Evolutionary conservation across 2,329 filamentous ascomycete genomes (phyloP).

Genomic region (Pseudogymnoascus sp.): DNA sequence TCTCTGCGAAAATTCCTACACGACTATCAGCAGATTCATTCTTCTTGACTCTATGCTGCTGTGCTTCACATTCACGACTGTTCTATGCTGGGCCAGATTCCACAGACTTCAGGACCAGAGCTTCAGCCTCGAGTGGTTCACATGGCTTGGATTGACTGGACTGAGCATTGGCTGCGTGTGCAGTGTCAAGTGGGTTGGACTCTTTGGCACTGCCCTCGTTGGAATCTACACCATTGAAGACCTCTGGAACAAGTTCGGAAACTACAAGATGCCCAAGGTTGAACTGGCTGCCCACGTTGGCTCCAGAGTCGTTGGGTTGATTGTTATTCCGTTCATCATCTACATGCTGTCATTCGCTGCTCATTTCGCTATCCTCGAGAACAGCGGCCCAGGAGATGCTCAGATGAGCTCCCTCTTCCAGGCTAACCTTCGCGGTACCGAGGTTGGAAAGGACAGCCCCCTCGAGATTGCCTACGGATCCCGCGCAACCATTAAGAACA

Average conservation of each 20-base stretch:
- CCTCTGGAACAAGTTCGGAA: conserved; percentile 95
- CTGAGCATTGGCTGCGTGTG: conserved; percentile 95
- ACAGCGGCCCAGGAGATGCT: conserved; percentile 92
- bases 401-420: conserved; percentile 99
- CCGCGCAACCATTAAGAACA: conserved; percentile 90
- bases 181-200: conserved; percentile 96
- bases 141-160: conserved; percentile 89
- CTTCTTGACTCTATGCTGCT: conserved; percentile 97
- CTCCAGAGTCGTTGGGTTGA: conserved; percentile 77
- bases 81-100: conserved; percentile 96
- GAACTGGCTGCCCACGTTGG: conserved; percentile 70
- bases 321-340: conserved; percentile 78
- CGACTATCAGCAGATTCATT: conserved; percentile 96
- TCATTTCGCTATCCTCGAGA: conserved; percentile 89
- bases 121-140: conserved; percentile 87
- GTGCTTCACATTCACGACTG: conserved; percentile 96
- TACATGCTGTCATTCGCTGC: conserved; percentile 95
- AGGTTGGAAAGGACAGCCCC: conserved; percentile 90
- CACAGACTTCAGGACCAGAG: conserved; percentile 78
- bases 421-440: conserved; percentile 86
- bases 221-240: conserved; percentile 95
- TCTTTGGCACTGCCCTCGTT: conserved; percentile 91
- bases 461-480: conserved; percentile 88
- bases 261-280: conserved; percentile 79
- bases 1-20: conserved; percentile 98